These are phyloP conservation scores for Coemansia sp. DNA, from an alignment of 192 early-diverging fungal genomes.

Conservation along the genomic window DNA sequence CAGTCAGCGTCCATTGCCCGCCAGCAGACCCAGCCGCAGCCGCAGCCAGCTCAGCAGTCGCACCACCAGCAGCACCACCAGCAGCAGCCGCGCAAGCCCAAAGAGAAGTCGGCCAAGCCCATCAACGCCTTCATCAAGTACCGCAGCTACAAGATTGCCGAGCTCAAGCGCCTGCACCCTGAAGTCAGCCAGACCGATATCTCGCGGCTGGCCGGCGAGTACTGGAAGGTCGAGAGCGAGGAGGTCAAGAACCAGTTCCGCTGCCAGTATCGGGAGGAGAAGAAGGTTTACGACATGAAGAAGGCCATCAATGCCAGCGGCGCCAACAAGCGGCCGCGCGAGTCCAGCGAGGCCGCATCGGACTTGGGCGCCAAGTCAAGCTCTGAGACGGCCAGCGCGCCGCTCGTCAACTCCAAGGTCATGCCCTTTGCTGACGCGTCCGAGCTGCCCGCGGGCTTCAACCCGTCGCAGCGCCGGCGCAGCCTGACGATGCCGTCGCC, in stretches of 20 bases:
- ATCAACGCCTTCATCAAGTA: constrained; percentile 53
- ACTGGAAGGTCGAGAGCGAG: constrained; percentile 46
- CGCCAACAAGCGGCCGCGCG: constrained; percentile 26
- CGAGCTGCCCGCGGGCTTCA: constrained; percentile 20
- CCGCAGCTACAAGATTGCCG: constrained; percentile 48
- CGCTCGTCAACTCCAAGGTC: constrained; percentile 8
- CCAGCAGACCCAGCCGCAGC: background rate
- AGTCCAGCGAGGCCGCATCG: constrained; percentile 15
- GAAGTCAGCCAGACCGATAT: constrained; percentile 50
- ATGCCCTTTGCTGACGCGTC: background rate
- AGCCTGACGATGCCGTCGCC: constrained; percentile 34
- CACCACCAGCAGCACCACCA: background rate
- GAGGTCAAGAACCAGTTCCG: constrained; percentile 48
- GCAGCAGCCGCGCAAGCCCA: constrained; percentile 27
- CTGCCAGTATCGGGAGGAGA: constrained; percentile 37
- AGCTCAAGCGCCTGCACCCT: constrained; percentile 44
- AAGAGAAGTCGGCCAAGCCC: constrained; percentile 51
- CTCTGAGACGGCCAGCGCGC: constrained; percentile 6
- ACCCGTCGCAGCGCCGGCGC: constrained; percentile 30
- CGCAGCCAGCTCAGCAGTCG: background rate
- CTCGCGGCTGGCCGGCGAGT: constrained; percentile 48
- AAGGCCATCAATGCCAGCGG: constrained; percentile 20
- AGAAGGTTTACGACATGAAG: constrained; percentile 46
- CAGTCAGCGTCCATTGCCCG: background rate
- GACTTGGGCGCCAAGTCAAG: constrained; percentile 10